These are phyloP conservation scores for Mucor velutinosus DNA, from an alignment of 371 early-diverging fungal species.

Conservation along the genomic window DNA sequence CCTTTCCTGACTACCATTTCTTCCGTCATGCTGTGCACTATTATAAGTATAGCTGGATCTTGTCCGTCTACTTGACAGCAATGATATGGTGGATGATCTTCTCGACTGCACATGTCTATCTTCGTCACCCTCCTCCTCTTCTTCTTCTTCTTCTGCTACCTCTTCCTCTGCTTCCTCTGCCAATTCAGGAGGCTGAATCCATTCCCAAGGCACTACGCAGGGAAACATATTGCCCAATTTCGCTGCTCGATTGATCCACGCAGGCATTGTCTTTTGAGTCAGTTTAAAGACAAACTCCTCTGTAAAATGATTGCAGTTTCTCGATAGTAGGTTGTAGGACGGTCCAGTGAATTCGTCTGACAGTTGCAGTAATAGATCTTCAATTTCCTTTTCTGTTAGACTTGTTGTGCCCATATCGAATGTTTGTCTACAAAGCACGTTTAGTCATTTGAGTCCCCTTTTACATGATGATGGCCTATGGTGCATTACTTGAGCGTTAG, in stretches of 20 bases:
- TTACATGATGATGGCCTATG: background rate
- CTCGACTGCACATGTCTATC: background rate
- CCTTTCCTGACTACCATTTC: constrained; percentile 11
- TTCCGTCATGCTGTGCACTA: constrained; percentile 2
- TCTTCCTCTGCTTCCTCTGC: constrained; percentile 23
- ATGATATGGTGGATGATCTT: constrained; percentile 23
- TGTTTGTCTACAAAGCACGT: constrained; percentile 37
- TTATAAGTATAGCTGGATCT: constrained; percentile 11
- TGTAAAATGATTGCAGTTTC: constrained; percentile 66
- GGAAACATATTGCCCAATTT: constrained; percentile 60
- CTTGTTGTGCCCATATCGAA: constrained; percentile 52
- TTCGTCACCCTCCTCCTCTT: background rate
- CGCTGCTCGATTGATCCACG: constrained; percentile 65
- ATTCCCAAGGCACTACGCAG: constrained; percentile 59
- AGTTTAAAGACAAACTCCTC: constrained; percentile 45
- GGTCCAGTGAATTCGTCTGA: constrained; percentile 57
- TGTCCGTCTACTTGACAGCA: constrained; percentile 13
- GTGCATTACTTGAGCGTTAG: constrained; percentile 52
- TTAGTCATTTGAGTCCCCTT: too few species aligned
- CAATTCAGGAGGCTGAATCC: constrained; percentile 58
- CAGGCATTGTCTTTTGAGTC: constrained; percentile 47
- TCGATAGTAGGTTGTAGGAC: constrained; percentile 54
- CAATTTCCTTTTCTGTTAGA: constrained; percentile 47
- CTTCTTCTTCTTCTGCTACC: constrained; percentile 10
- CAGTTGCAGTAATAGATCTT: constrained; percentile 39